Percentiles rank a stretch among this genome's conserved stretches.
Evolutionary conservation across 352 stramenopile species (phyloP).

Genomic region (Globisporangium emineosum): DNA sequence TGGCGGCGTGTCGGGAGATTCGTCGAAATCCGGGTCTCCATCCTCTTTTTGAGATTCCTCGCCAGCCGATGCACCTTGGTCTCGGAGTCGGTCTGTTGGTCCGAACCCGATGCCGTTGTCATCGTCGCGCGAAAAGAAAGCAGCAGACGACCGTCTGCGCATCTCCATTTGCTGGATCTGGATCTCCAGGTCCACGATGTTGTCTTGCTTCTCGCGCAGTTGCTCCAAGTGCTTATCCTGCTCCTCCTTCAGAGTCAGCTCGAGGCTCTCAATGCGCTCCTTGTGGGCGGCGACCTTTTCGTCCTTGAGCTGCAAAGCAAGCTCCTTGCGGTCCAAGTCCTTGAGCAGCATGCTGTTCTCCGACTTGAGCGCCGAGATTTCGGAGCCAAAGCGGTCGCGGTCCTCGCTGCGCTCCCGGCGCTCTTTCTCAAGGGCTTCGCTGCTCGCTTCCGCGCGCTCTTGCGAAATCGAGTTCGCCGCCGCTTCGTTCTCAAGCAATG

Average conservation of each 20-base stretch:
- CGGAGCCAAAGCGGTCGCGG: constrained; percentile 37
- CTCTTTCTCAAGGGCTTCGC: constrained; percentile 38
- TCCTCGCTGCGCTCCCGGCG: constrained; percentile 38
- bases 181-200: constrained; percentile 54
- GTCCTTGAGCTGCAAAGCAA: constrained; percentile 56
- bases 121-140: constrained; percentile 34
- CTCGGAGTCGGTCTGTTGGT: constrained; percentile 33
- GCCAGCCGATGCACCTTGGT: constrained; percentile 21
- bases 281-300: constrained; percentile 68
- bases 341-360: constrained; percentile 76
- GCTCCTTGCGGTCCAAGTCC: constrained; percentile 69
- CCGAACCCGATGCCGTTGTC: constrained; percentile 51
- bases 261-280: constrained; percentile 51
- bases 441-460: constrained; percentile 11
- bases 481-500: constrained; percentile 31
- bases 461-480: constrained; percentile 10
- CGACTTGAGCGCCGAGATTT: constrained; percentile 61
- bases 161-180: constrained; percentile 65
- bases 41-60: constrained; percentile 20
- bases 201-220: constrained; percentile 73
- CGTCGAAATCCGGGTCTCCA: constrained; percentile 28
- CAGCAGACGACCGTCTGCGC: constrained; percentile 46
- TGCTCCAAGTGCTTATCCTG: constrained; percentile 61
- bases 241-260: constrained; percentile 55
- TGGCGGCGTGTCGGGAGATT: constrained; percentile 66